Conservation (phyloP, 768 basidiomycete species). For the Hypholoma fasciculare region DNA sequence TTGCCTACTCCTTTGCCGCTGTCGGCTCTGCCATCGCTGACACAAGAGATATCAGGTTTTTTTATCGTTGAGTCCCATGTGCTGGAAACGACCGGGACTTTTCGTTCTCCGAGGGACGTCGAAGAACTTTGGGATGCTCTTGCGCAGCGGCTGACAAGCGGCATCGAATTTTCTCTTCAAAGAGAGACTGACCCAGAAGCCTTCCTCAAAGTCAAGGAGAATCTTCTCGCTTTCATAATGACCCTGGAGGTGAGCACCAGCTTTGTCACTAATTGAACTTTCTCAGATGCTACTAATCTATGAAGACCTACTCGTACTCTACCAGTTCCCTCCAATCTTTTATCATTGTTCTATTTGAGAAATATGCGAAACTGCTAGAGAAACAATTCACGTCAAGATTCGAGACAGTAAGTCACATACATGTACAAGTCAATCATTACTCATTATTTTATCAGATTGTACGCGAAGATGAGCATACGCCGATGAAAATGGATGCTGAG, state of each 20-base stretch:
- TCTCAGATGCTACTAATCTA: conserved; percentile 4
- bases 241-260: conserved; percentile 74
- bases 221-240: conserved; percentile 82
- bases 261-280: not conserved
- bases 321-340: conserved; percentile 81
- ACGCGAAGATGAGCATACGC: conserved; percentile 81
- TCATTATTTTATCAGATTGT: conserved; percentile 57
- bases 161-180: conserved; percentile 71
- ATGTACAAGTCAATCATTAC: not conserved
- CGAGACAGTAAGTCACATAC: conserved; percentile 60
- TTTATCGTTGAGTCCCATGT: conserved; percentile 97
- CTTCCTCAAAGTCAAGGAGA: conserved; percentile 83
- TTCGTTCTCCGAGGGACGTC: conserved; percentile 88
- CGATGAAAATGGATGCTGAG: conserved; percentile 70
- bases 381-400: conserved; percentile 80
- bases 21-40: conserved; percentile 67
- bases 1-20: conserved; percentile 74
- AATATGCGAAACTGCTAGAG: conserved; percentile 82
- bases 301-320: conserved; percentile 83
- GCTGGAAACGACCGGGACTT: conserved; percentile 81
- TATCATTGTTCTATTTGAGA: conserved; percentile 87
- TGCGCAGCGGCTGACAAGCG: conserved; percentile 67
- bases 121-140: conserved; percentile 96
- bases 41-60: conserved; percentile 95
- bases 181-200: conserved; percentile 78